Conservation (phyloP, 768 basidiomycete species). For the Boletus tylopilopsis region DNA sequence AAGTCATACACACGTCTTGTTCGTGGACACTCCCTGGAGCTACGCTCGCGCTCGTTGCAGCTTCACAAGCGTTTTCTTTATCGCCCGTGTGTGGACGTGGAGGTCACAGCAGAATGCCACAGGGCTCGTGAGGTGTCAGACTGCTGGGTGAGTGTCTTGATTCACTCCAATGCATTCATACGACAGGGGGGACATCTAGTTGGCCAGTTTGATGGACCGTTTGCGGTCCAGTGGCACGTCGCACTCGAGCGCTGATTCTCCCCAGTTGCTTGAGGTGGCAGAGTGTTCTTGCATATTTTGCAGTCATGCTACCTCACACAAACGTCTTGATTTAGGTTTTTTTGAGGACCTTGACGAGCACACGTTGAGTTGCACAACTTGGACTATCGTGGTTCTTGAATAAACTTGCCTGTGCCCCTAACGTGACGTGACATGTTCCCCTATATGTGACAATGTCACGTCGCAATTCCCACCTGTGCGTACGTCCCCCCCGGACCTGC, state of each 20-base stretch:
- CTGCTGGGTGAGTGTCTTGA: conserved; percentile 29
- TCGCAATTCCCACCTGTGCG: conserved; percentile 7
- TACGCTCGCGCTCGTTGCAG: conserved; percentile 14
- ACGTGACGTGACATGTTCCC: conserved; percentile 30
- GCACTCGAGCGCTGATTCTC: conserved; percentile 1
- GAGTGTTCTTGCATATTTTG: conserved; percentile 10
- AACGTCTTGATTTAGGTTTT: conserved; percentile 14
- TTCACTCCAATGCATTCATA: conserved; percentile 27
- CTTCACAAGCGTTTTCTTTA: conserved; percentile 12
- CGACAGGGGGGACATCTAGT: conserved; percentile 20
- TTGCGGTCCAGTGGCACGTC: background rate
- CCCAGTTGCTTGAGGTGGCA: conserved; percentile 6
- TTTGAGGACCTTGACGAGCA: conserved; percentile 25
- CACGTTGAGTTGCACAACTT: conserved; percentile 28
- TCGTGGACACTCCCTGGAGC: conserved; percentile 22
- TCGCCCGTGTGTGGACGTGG: conserved; percentile 4
- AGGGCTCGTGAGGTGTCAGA: conserved; percentile 8
- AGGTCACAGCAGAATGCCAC: conserved; percentile 3
- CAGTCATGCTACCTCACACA: conserved; percentile 29
- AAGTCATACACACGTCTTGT: conserved; percentile 17
- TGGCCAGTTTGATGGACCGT: conserved; percentile 1
- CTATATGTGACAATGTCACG: conserved; percentile 29
- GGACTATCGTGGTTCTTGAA: conserved; percentile 26
- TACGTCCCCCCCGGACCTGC: background rate
- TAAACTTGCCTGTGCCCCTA: conserved; percentile 26